A percentile compares a stretch with the other conserved stretches of the same genome.
phyloP scores from a whole-genome alignment of 306 rosid species.

The apple (Malus domestica) region ASM211411v1 NC_041803.1:40578501-40579000 shows the following conservation, averaged over 20 bases:
- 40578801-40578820: slow-evolving; percentile 83
- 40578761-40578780: slow-evolving; percentile 57
- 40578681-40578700: background rate
- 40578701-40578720: background rate
- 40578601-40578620: slow-evolving; percentile 91
- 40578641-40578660: slow-evolving; percentile 56
- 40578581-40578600: slow-evolving; percentile 44
- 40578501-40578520: slow-evolving; percentile 62
- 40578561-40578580: slow-evolving; percentile 55
- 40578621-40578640: slow-evolving; percentile 67
- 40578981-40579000: slow-evolving; percentile 88
- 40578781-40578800: slow-evolving; percentile 79
- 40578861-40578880: slow-evolving; percentile 62
- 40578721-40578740: slow-evolving; percentile 8
- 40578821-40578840: slow-evolving; percentile 85
- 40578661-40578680: slow-evolving; percentile 44
- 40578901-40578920: slow-evolving; percentile 81
- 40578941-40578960: slow-evolving; percentile 88
- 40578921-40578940: slow-evolving; percentile 90
- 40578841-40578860: slow-evolving; percentile 47
- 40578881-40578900: slow-evolving; percentile 68
- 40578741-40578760: slow-evolving; percentile 23
- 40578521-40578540: slow-evolving; percentile 56
- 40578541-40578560: slow-evolving; percentile 85
- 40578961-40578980: slow-evolving; percentile 64